Evolutionary conservation across 2,329 filamentous ascomycete genomes (phyloP), one percentile per base, ranked within the genome.

Genomic region (Coniella vitis): DNA sequence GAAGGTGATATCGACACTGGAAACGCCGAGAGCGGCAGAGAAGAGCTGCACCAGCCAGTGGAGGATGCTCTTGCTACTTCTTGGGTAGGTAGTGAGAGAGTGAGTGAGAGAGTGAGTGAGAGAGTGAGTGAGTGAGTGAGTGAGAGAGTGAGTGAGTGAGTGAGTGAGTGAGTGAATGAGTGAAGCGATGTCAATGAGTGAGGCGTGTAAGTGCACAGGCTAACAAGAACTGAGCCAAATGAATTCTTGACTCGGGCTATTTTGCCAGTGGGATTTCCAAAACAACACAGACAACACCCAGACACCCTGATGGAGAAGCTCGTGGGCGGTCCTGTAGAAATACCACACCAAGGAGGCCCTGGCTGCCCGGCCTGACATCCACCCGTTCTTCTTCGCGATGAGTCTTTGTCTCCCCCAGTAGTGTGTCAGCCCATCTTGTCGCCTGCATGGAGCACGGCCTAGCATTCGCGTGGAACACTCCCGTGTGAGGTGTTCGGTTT

Each of bases 31-130:
- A 38, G 48, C 42, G n/a, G n/a, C n/a, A n/a, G n/a, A n/a, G n/a
- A 47, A 42, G 37, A 40, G 22, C 32, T 41, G 38, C 47, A 29
- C 40, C 29, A 21, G 41, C 49, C 47, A 50, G 48, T 50, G 49
- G 42, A 46, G 51, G 17, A 21, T 32, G 25, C 40, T 42, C 29
- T 17, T n/a, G n/a, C n/a, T n/a, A n/a, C n/a, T n/a, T n/a, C n/a
- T 19, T 7, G 17, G 16, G 22, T 4, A 22, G 25, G 25, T 8
- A 29, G n/a, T 3, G 22, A 31, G 12, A 10, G 12, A 29, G 16
- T 17, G 14, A 31, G 29, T 17, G 8, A 41, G 22, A 21, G 9
- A 31, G 16, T 32, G 29, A 7, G 29, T 32, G 8, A 32, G 14
- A 32, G 29, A 32, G 29, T 32, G 29, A 8, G 7, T 7, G 29